Conservation (phyloP, 345 rosid genomes). For the Clausena lansium region DNA sequence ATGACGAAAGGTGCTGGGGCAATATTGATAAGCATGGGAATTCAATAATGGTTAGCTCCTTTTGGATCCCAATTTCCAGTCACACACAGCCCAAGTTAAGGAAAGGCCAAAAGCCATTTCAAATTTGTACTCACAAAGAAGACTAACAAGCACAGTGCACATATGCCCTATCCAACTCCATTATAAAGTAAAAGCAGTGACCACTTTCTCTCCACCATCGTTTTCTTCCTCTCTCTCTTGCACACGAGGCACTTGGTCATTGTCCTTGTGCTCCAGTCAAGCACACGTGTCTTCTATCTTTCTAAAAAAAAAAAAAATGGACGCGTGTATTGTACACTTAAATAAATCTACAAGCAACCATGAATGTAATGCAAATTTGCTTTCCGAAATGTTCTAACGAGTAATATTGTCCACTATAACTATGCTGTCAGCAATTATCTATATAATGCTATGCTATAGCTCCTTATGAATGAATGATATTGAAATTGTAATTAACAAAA, state of each 20-base stretch:
- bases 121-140: background rate
- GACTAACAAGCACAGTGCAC: background rate
- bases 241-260: conserved; percentile 13
- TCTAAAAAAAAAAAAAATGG: no score
- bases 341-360: background rate
- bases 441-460: no score
- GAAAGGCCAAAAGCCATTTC: background rate
- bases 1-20: background rate
- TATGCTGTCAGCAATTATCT: no score
- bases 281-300: conserved; percentile 22
- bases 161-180: background rate
- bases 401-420: no score
- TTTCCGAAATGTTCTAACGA: no score
- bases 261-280: conserved; percentile 9
- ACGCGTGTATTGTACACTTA: no score
- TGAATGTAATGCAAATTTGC: background rate
- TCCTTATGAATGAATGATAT: no score
- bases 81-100: background rate
- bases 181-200: background rate
- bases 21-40: background rate
- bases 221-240: conserved; percentile 10
- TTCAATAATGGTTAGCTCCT: background rate
- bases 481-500: no score
- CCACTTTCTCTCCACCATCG: conserved; percentile 21
- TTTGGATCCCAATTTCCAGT: conserved; percentile 9